These are phyloP conservation scores for Schrenkiella parvula DNA, from an alignment of 345 rosid genomes.

Conservation along the genomic window DNA sequence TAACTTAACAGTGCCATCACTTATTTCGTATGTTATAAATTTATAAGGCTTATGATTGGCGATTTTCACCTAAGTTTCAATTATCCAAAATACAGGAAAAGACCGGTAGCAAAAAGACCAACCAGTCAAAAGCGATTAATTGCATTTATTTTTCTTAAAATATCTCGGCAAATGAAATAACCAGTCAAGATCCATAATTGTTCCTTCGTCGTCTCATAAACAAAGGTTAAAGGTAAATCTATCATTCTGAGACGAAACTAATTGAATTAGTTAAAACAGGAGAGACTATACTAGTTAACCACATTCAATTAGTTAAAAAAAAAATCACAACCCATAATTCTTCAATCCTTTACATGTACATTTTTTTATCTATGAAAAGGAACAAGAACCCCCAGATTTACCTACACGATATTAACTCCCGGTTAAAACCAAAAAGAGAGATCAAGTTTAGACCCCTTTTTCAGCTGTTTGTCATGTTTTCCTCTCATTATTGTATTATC, in stretches of 20 bases:
- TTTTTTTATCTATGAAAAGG: conserved; percentile 13
- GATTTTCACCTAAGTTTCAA: neutral
- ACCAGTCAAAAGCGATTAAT: conserved; percentile 6
- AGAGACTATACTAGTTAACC: conserved; percentile 7
- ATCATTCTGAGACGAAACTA: neutral
- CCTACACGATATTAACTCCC: conserved; percentile 15
- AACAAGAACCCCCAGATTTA: neutral
- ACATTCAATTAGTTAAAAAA: conserved; percentile 1
- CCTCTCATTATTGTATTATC: neutral
- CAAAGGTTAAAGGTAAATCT: neutral
- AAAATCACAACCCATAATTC: conserved; percentile 8
- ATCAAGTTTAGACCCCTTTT: neutral
- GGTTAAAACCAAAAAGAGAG: neutral
- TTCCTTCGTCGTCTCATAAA: neutral
- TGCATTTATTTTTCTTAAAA: neutral
- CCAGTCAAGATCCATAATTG: neutral
- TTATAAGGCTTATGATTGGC: no score
- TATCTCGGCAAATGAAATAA: neutral
- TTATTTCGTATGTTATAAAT: no score
- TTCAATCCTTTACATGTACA: conserved; percentile 18
- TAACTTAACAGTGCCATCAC: no score
- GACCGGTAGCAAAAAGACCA: neutral
- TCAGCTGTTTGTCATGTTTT: neutral
- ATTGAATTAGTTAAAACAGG: neutral
- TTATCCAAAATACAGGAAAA: neutral